Evolutionary conservation across 106 monocot genomes (phyloP), one percentile per base, ranked within the genome.

Genomic region (Dioscorea alata): DNA sequence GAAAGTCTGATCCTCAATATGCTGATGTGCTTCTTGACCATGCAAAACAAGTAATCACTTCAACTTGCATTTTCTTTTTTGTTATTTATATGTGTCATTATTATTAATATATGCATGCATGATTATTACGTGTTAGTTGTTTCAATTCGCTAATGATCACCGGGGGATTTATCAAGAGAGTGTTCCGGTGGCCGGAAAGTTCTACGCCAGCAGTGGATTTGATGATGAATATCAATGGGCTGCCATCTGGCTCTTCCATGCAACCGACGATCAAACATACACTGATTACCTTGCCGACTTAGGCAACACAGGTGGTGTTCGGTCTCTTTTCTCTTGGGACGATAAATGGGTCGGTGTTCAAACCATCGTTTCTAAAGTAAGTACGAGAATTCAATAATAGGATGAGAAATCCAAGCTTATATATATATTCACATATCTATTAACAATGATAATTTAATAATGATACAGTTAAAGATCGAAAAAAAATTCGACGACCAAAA

Each of bases 191-290:
- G 93, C 49, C 12, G 57, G 64, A 4, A 4, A 23, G 2, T 94
- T 80, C 59, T 94, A 94, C 25, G 13, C 82, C 7, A 90, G 86
- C 74, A 78, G 82, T 52, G 93, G 89, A n/a, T 80, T 65, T 33
- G 75, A 86, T 23, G 92, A 93, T 49, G 92, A 93, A 33, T 49
- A 89, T 50, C 16, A 73, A 2, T 93, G 88, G 92, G 88, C 92
- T 4, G 85, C 88, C 14, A 79, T 82, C 1, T 93, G 92, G 92
- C 92, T 93, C 68, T 75, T 80, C 69, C 82, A 64, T 0, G 88
- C 88, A 65, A 86, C 88, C 58, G 75, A 75, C 8, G 83, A 86
- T 8, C 13, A 83, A 20, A 16, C 53, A 12, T 93, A 81, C 83
- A 25, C 66, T 15, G 76, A 81, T 50, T 74, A 66, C 78, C 66